Base-by-base conservation (phyloP, 768 basidiomycete genomes). In the Suillus decipiens region DNA sequence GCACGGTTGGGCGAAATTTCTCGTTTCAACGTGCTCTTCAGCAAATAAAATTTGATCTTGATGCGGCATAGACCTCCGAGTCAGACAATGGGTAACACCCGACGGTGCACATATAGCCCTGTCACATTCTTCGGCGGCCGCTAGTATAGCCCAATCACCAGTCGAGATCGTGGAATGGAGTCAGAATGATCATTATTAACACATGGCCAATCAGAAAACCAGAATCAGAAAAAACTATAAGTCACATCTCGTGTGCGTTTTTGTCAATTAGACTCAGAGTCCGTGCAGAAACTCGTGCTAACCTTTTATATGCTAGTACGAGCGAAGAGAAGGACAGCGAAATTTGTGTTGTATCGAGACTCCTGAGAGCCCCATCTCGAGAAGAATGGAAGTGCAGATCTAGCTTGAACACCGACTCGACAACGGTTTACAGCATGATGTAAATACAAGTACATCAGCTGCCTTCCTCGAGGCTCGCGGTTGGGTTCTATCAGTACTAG, bases 391-490 rank as follows among this genome's bases (percentile, higher is more conserved):
- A 14, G 14, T 22, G 34, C 54, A 14, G 47, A 28, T 48, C 47
- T 12, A 7, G 22, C 36, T 37, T 42, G 37, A 19, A 56, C 36
- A 37, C 14, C 14, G 55, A 41, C 37, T 17, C 51, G 31, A 33
- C 51, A 53, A 39, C 37, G 24, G 37, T 57, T 28, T 57, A 57
- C 55, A 39, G 55, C 55, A 56, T 24, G 55, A 56, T 28, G 28
- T 28, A 28, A 28, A 28, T 28, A 28, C 28, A 28, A 28, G 28
- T 28, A 28, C 28, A 28, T 28, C 28, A 28, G 28, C 28, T 28
- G 56, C 39, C 56, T 41, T 57, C 56, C 56, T 41, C 56, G 39
- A 57, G 55, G 55, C 37, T 57, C 37, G 24, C 37, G 8, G 55
- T 37, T 5, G 48, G 28, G 33, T 33, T 47, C 28, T 11, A n/a